A percentile compares a stretch with the other conserved stretches of the same genome.
These are phyloP conservation scores for Leccinellum albellum DNA, from an alignment of 768 basidiomycete genomes.

Conservation along the genomic window DNA sequence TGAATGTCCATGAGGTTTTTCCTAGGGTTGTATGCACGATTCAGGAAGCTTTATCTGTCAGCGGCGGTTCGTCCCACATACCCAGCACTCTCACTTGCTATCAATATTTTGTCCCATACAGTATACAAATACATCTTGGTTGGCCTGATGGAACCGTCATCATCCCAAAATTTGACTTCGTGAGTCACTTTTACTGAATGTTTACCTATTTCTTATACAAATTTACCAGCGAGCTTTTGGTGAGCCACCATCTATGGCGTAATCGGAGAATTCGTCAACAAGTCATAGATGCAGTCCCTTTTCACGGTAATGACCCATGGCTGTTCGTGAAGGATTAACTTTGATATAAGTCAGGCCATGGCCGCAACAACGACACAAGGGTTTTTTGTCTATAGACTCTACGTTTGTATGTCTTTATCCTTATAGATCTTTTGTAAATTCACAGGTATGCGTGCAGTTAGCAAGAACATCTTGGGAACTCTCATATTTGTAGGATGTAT, in stretches of 20 bases:
- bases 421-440: too few relatives aligned
- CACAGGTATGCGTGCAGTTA: neutral
- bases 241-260: neutral
- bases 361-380: neutral
- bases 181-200: neutral
- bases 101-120: neutral
- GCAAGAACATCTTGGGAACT: neutral
- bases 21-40: neutral
- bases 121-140: neutral
- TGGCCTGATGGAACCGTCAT: neutral
- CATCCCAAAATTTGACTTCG: neutral
- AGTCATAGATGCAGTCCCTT: neutral
- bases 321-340: neutral
- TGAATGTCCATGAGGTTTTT: neutral
- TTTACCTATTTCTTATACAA: neutral
- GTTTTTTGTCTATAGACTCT: conserved; percentile 1
- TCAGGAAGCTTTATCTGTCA: neutral
- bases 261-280: too few relatives aligned
- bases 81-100: neutral
- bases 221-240: neutral
- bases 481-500: neutral
- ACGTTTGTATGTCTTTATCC: neutral
- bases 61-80: neutral
- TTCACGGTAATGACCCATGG: neutral
- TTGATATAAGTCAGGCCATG: neutral